These are phyloP conservation scores for Calonectria montana DNA, from an alignment of 2,329 filamentous ascomycete genomes.

Conservation along the genomic window DNA sequence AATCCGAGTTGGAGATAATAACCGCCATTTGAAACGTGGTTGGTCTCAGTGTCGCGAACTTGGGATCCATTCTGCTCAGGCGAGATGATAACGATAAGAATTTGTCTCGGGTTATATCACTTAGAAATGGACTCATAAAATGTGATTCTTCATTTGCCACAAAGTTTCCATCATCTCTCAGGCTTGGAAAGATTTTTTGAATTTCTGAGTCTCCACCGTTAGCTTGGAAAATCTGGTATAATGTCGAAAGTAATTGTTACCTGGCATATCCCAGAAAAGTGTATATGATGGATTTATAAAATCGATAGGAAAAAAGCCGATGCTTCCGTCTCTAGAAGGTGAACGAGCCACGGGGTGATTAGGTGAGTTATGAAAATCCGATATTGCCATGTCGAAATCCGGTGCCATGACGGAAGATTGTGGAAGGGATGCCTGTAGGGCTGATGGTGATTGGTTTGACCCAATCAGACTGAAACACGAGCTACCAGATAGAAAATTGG, in stretches of 20 bases:
- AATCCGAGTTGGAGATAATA: not conserved
- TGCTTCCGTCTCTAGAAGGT: rapidly evolving
- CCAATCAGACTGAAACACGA: not conserved
- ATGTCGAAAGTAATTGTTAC: not conserved
- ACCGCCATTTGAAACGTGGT: no score
- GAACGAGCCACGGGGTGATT: no score
- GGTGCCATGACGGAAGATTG: no score
- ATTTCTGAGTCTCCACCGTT: not conserved
- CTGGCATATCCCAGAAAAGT: not conserved
- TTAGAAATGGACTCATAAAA: not conserved
- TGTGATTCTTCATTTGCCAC: no score
- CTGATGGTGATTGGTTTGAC: no score
- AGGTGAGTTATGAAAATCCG: not conserved
- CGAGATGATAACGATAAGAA: not conserved
- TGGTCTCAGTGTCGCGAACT: not conserved
- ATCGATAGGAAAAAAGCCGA: no score
- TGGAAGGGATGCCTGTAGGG: no score
- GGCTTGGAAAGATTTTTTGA: not conserved
- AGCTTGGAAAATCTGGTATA: not conserved
- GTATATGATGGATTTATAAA: not conserved
- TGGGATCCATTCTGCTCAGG: not conserved
- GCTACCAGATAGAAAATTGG: not conserved
- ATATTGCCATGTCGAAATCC: not conserved
- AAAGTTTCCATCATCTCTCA: not conserved
- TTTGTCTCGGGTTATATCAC: no score